These are phyloP conservation scores for Trichosporon sp. DNA, from an alignment of 1,284 basidiomycete genomes.

Conservation along the genomic window DNA sequence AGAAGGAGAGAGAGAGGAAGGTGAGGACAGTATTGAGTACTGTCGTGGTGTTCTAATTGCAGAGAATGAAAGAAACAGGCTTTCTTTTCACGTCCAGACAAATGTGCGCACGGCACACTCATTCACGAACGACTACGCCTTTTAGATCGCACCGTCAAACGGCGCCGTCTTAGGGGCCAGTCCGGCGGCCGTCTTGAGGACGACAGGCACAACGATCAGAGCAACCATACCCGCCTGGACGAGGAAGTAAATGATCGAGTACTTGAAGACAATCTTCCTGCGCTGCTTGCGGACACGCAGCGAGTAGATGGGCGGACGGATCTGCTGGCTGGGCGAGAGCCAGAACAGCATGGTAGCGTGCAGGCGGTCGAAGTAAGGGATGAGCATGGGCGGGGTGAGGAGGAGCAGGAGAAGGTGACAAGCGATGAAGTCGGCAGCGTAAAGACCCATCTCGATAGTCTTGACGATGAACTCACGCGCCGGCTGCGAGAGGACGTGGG, in stretches of 20 bases:
- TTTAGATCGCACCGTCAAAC: conserved; percentile 40
- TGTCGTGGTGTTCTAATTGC: not conserved
- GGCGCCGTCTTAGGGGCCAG: conserved; percentile 52
- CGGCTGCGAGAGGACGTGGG: conserved; percentile 84
- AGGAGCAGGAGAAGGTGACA: conserved; percentile 61
- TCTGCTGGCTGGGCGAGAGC: conserved; percentile 67
- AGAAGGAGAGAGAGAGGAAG: not conserved
- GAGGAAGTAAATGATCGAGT: conserved; percentile 72
- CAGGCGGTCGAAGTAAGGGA: conserved; percentile 78
- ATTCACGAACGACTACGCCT: not conserved
- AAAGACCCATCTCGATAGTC: conserved; percentile 91
- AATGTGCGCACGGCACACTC: not conserved
- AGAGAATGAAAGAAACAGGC: not conserved
- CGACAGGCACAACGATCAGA: conserved; percentile 53
- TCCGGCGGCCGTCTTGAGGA: conserved; percentile 59
- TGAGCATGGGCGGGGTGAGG: conserved; percentile 70
- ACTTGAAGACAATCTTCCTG: conserved; percentile 66
- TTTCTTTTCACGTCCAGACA: not conserved
- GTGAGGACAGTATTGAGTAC: not conserved
- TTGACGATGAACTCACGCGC: conserved; percentile 93
- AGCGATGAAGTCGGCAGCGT: conserved; percentile 69
- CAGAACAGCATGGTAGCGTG: conserved; percentile 79
- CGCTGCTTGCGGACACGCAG: conserved; percentile 80
- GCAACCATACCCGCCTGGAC: conserved; percentile 69
- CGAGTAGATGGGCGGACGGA: conserved; percentile 87